Percentiles rank a stretch among this genome's conserved stretches.
Evolutionary conservation across 1,284 basidiomycete species (phyloP).

Genomic region (Butyriboletus appendiculatus): DNA sequence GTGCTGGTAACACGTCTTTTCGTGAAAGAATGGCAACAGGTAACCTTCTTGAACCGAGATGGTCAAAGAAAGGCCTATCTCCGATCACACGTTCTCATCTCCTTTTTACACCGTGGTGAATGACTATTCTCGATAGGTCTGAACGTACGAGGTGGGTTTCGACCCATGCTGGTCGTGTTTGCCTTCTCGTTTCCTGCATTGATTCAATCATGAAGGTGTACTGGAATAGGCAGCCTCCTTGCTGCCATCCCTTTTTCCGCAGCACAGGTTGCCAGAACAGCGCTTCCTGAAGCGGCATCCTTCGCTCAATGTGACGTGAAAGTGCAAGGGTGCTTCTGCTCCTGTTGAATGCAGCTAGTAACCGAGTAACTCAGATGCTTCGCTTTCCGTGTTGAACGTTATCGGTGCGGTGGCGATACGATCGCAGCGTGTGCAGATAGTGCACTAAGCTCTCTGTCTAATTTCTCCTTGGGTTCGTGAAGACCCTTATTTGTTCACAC

Average conservation of each 20-base stretch:
- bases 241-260: conserved; percentile 5
- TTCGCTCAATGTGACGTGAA: conserved; percentile 17
- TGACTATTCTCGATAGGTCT: conserved; percentile 59
- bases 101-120: conserved; percentile 53
- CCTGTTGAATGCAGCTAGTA: conserved; percentile 16
- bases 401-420: conserved; percentile 11
- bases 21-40: conserved; percentile 7
- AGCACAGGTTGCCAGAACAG: conserved; percentile 12
- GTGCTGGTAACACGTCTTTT: conserved; percentile 5
- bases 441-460: neutral
- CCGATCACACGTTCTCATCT: conserved; percentile 30
- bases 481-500: conserved; percentile 2
- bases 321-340: conserved; percentile 21
- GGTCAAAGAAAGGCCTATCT: conserved; percentile 39
- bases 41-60: neutral
- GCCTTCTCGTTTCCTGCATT: conserved; percentile 10
- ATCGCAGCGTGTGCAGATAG: conserved; percentile 3
- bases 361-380: neutral
- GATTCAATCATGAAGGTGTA: conserved; percentile 14
- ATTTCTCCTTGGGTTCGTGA: neutral
- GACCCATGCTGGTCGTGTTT: conserved; percentile 4
- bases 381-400: conserved; percentile 5
- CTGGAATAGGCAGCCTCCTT: conserved; percentile 17
- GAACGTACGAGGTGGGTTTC: conserved; percentile 48
- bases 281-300: conserved; percentile 10